A percentile compares a stretch with the other conserved stretches of the same genome.
These are phyloP conservation scores for Cutaneotrichosporon dermatis DNA, from an alignment of 1,284 basidiomycete genomes.

Conservation along the genomic window DNA sequence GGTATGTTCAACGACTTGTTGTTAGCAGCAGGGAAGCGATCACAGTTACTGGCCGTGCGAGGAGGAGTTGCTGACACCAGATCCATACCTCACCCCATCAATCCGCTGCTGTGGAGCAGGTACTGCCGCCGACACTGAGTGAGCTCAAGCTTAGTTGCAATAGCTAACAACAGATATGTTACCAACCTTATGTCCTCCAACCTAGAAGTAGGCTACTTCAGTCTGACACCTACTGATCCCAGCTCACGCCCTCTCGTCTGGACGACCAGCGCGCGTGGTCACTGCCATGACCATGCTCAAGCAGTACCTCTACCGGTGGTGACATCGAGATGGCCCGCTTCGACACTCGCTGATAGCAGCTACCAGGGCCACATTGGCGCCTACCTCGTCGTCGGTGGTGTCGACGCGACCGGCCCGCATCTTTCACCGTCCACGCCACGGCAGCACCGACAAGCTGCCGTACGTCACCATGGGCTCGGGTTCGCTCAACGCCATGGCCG, in stretches of 20 bases:
- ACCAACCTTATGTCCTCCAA: constrained; percentile 90
- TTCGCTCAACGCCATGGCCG: constrained; percentile 93
- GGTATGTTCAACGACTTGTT: constrained; percentile 52
- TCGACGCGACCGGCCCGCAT: constrained; percentile 87
- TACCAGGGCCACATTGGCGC: constrained; percentile 94
- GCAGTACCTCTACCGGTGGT: constrained; percentile 76
- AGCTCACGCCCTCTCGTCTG: constrained; percentile 77
- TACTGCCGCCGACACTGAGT: constrained; percentile 94
- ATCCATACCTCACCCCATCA: constrained; percentile 94
- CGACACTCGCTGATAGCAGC: constrained; percentile 50
- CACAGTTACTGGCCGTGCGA: neutral
- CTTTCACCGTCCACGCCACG: constrained; percentile 98
- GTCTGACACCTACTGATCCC: constrained; percentile 13
- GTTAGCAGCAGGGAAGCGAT: neutral
- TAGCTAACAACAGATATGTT: constrained; percentile 57
- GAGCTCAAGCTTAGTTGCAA: constrained; percentile 5
- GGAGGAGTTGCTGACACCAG: constrained; percentile 51
- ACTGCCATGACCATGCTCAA: constrained; percentile 98
- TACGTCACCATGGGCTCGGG: constrained; percentile 99
- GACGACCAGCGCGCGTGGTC: constrained; percentile 80
- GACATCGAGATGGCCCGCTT: neutral
- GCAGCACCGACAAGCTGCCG: constrained; percentile 96
- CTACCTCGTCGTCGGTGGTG: constrained; percentile 93
- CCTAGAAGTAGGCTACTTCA: constrained; percentile 57
- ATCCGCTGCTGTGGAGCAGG: constrained; percentile 98